Base-by-base conservation (phyloP, 202 grass and related monocot genomes). In the Brachypodium distachyon region DNA sequence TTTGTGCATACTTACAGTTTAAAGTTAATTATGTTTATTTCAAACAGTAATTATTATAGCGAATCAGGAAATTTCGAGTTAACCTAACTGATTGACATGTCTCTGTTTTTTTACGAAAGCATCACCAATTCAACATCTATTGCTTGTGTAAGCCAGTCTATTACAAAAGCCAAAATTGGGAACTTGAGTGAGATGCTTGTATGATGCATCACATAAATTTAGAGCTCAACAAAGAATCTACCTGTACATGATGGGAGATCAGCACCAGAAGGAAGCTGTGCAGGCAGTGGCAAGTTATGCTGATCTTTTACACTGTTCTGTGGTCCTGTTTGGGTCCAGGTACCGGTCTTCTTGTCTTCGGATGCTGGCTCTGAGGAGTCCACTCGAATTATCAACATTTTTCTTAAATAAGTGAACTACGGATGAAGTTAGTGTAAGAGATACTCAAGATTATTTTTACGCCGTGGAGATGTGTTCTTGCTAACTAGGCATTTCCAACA, bases 161-260 rank as follows among this genome's bases (percentile, higher is more conserved):
- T 52, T 38, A 18, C 3, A 37, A 49, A 28, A 61, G 23, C 51
- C 52, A 16, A 70, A 59, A 32, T 12, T 48, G 5, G 23, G 14
- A 74, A 31, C 13, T 56, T 48, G 26, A 49, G 23, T 23, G 11
- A 63, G 12, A 49, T 34, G 72, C 31, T 68, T 82, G 6, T 5
- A 57, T 73, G 16, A 42, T 67, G 34, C 22, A 66, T 44, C 40
- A 64, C 57, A 65, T 61, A 52, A 73, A 86, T 25, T 61, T 32
- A 53, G 54, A 56, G 0, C 26, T 33, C 33, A 41, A 75, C 34
- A 73, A 9, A 89, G 67, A 21, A 33, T 62, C 2, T 76, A 94
- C 94, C 94, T 77, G 94, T 94, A 78, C 86, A 97, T 65, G 84
- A 83, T 60, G 94, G 91, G 81, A 97, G 79, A 97, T 97, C 87